A percentile compares a stretch with the other conserved stretches of the same genome.
Evolutionary conservation across 768 basidiomycete genomes (phyloP).

Genomic region (Chalciporus chontae): DNA sequence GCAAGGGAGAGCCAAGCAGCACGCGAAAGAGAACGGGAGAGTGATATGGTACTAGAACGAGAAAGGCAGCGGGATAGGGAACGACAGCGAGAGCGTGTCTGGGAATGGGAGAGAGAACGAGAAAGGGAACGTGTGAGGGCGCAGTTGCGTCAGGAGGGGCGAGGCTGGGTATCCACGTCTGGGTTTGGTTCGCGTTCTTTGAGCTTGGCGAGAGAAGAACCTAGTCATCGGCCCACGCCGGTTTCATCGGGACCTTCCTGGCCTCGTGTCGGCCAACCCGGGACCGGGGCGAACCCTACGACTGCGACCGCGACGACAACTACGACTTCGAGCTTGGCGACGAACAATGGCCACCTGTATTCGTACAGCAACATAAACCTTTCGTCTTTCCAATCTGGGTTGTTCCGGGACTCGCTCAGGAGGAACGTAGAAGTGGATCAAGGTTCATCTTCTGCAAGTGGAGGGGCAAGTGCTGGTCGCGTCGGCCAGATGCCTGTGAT

Average conservation of each 20-base stretch:
- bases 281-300: not conserved
- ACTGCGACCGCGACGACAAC: not conserved
- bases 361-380: constrained; percentile 31
- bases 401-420: constrained; percentile 32
- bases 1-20: constrained; percentile 4
- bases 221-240: not conserved
- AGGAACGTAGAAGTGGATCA: constrained; percentile 26
- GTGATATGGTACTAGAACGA: not conserved
- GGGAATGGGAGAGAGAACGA: constrained; percentile 21
- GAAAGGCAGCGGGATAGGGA: constrained; percentile 12
- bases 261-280: constrained; percentile 7
- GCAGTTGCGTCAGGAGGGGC: constrained; percentile 12
- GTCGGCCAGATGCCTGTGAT: not conserved
- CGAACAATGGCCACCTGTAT: constrained; percentile 18
- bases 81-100: constrained; percentile 12
- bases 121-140: constrained; percentile 8
- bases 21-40: constrained; percentile 1
- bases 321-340: not conserved
- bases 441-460: constrained; percentile 10
- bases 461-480: not conserved
- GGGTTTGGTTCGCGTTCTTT: constrained; percentile 12
- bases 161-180: constrained; percentile 14
- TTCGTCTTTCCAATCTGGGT: constrained; percentile 29
- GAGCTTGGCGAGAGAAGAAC: constrained; percentile 19
- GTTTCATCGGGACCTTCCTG: constrained; percentile 1